phyloP scores from a whole-genome alignment of 1,284 basidiomycete genomes.

The Trichosporon sp. region DNA sequence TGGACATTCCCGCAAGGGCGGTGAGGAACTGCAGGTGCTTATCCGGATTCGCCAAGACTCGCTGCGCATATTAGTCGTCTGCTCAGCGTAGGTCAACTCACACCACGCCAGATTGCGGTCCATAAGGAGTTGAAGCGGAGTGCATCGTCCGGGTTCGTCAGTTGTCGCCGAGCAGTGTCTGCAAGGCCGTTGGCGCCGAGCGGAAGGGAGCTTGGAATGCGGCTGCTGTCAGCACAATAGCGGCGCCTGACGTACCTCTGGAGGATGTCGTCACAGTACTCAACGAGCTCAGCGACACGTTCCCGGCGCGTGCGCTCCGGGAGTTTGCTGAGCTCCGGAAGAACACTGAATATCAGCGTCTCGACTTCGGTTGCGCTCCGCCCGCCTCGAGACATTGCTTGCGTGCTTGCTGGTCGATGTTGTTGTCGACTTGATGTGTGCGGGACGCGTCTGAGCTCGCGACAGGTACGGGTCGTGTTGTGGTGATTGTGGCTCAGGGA shows the following conservation, averaged over 20 bases:
- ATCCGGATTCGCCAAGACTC: constrained; percentile 33
- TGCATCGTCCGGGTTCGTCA: constrained; percentile 5
- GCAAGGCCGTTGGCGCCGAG: constrained; percentile 9
- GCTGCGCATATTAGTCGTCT: constrained; percentile 23
- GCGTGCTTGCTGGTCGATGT: constrained; percentile 13
- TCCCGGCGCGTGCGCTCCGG: constrained; percentile 26
- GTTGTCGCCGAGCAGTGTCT: constrained; percentile 11
- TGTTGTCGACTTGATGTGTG: constrained; percentile 4
- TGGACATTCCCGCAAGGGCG: constrained; percentile 26
- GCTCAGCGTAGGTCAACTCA: constrained; percentile 4
- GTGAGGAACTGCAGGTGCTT: constrained; percentile 45
- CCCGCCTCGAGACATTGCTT: constrained; percentile 6
- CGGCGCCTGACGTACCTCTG: constrained; percentile 27
- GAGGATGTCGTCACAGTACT: constrained; percentile 40
- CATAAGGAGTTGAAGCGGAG: constrained; percentile 13
- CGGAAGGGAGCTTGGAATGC: constrained; percentile 16
- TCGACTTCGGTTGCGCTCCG: constrained; percentile 27
- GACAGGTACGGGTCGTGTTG: constrained; percentile 1
- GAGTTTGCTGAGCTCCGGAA: constrained; percentile 30
- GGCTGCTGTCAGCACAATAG: constrained; percentile 9
- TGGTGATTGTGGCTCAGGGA: not conserved
- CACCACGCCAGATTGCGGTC: constrained; percentile 10
- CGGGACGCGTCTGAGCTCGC: constrained; percentile 13
- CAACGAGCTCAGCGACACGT: constrained; percentile 39
- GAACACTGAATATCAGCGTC: constrained; percentile 34